Conservation (phyloP, 164 flowering plant species). For the Amborella trichopoda region DNA sequence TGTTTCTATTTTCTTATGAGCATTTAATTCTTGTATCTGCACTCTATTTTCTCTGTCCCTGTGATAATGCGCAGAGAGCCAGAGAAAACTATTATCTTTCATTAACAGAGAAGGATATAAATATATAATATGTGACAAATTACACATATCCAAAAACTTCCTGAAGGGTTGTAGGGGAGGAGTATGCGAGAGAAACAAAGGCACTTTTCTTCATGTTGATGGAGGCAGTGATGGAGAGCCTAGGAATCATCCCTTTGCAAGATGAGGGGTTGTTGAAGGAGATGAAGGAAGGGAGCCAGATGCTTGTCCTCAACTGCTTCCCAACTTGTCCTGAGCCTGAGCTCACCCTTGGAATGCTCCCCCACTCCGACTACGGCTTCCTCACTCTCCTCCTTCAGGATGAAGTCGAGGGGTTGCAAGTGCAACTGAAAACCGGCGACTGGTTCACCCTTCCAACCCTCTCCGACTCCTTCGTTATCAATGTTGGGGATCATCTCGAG, state of each 20-base stretch:
- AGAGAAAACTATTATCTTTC: no score
- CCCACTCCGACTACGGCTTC: conserved; percentile 87
- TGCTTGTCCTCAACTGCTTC: conserved; percentile 61
- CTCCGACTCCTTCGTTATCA: conserved; percentile 55
- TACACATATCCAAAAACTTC: no score
- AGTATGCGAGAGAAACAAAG: conserved; percentile 46
- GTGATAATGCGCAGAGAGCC: no score
- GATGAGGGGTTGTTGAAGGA: conserved; percentile 20
- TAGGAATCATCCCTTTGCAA: conserved; percentile 20
- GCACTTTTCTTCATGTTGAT: conserved; percentile 35
- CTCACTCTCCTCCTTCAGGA: conserved; percentile 85
- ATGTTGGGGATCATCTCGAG: conserved; percentile 83
- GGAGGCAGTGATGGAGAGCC: conserved; percentile 64
- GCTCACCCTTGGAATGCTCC: conserved; percentile 78
- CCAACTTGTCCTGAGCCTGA: conserved; percentile 84
- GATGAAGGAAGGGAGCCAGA: conserved; percentile 65
- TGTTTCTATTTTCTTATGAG: no score
- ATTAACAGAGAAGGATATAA: no score
- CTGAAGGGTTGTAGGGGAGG: no score
- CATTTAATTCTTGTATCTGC: no score
- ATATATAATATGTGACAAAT: no score
- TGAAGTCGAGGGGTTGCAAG: conserved; percentile 51
- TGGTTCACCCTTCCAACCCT: conserved; percentile 69
- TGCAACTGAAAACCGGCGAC: conserved; percentile 25
- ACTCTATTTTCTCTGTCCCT: no score